Evolutionary conservation across 2,329 filamentous ascomycete genomes (phyloP).

Genomic region (Aureobasidium sp.): DNA sequence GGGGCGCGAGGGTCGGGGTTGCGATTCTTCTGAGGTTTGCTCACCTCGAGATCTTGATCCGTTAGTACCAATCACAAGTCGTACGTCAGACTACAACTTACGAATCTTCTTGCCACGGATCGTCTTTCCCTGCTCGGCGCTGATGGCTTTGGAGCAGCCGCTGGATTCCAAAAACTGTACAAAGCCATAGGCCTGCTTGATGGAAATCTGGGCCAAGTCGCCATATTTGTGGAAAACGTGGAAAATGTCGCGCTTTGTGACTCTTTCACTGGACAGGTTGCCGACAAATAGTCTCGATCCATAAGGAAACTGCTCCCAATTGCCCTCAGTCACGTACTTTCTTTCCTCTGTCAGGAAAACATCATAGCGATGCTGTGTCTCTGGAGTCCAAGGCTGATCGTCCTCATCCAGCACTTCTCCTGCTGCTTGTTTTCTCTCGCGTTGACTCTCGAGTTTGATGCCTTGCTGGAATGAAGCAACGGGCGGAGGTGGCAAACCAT

Average conservation of each 20-base stretch:
- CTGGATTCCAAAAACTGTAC: conserved; percentile 79
- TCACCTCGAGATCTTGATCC: conserved; percentile 84
- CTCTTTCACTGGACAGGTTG: conserved; percentile 86
- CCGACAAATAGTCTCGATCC: conserved; percentile 76
- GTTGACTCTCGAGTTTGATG: conserved; percentile 23
- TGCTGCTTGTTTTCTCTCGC: conserved; percentile 26
- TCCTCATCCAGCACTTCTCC: conserved; percentile 35
- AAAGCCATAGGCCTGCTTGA: conserved; percentile 95
- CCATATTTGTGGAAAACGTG: conserved; percentile 82
- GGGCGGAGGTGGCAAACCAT: conserved; percentile 21
- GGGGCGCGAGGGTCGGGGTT: conserved; percentile 21
- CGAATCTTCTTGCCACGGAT: conserved; percentile 89
- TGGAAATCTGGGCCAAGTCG: conserved; percentile 83
- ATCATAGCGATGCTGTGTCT: conserved; percentile 63
- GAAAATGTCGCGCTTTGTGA: conserved; percentile 90
- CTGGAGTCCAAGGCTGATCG: conserved; percentile 46
- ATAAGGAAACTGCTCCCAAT: conserved; percentile 74
- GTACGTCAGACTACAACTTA: conserved; percentile 46
- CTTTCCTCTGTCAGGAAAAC: conserved; percentile 66
- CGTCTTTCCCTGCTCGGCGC: conserved; percentile 69
- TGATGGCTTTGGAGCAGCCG: conserved; percentile 68
- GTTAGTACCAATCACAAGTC: conserved; percentile 28
- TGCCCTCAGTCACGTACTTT: conserved; percentile 67
- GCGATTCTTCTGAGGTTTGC: conserved; percentile 63
- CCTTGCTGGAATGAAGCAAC: conserved; percentile 20